A percentile compares a stretch with the other conserved stretches of the same genome.
These are phyloP conservation scores for Rhizopus stolonifer DNA, from an alignment of 371 early-diverging fungal genomes.

Conservation along the genomic window DNA sequence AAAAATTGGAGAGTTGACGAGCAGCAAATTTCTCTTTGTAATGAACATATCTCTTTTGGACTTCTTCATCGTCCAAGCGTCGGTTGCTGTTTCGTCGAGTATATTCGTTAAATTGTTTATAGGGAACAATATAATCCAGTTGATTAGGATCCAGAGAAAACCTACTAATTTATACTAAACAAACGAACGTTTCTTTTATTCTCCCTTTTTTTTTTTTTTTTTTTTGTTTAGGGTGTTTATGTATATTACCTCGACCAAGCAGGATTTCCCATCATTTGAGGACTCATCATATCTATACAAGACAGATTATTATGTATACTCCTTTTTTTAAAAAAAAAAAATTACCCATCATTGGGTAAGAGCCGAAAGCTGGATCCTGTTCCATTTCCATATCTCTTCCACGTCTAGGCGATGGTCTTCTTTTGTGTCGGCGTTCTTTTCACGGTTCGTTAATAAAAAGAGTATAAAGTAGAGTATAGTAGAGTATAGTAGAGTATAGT, in stretches of 20 bases:
- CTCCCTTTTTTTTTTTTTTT: too few relatives aligned
- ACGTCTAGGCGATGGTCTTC: slow-evolving; percentile 45
- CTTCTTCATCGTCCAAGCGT: slow-evolving; percentile 75
- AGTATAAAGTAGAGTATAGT: background rate
- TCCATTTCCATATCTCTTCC: slow-evolving; percentile 19
- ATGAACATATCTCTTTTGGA: slow-evolving; percentile 72
- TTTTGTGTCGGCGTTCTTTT: slow-evolving; percentile 51
- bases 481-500: too few relatives aligned
- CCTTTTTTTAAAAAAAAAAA: too few relatives aligned
- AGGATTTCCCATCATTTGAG: slow-evolving; percentile 19
- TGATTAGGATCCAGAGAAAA: slow-evolving; percentile 70
- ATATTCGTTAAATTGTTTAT: slow-evolving; percentile 79
- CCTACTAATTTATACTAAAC: slow-evolving; percentile 1
- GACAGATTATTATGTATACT: background rate
- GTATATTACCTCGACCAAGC: slow-evolving; percentile 19
- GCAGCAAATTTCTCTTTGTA: slow-evolving; percentile 78
- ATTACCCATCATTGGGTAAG: slow-evolving; percentile 39
- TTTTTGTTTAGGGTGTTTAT: too few relatives aligned
- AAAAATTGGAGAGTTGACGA: slow-evolving; percentile 71
- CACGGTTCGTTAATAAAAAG: slow-evolving; percentile 1
- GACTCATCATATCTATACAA: slow-evolving; percentile 32
- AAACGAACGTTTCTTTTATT: too few relatives aligned
- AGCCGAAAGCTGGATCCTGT: slow-evolving; percentile 11
- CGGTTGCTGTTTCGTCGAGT: slow-evolving; percentile 50
- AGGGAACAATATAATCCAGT: slow-evolving; percentile 75